These are phyloP conservation scores for Pyropia haitanensis DNA, from an alignment of 23 red algal genomes.

Conservation along the genomic window DNA sequence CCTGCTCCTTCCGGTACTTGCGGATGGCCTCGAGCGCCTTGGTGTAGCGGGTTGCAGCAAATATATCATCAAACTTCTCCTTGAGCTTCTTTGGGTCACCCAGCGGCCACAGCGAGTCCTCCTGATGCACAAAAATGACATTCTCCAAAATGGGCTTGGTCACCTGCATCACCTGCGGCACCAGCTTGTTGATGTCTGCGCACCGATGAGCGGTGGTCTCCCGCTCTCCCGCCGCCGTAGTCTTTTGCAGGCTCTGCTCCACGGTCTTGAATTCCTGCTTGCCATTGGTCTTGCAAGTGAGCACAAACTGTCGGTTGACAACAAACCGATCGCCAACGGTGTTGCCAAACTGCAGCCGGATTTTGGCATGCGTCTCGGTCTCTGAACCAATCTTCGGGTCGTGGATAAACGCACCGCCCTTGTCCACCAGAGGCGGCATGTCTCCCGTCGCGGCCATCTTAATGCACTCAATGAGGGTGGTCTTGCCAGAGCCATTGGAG, in stretches of 20 bases:
- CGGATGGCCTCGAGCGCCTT: slow-evolving; percentile 86
- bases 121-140: slow-evolving; percentile 99
- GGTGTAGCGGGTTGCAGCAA: slow-evolving; percentile 87
- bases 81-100: slow-evolving; percentile 78
- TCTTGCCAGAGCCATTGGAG: slow-evolving; percentile 94
- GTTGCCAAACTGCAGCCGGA: slow-evolving; percentile 92
- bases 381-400: slow-evolving; percentile 68
- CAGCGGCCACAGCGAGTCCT: slow-evolving; percentile 91
- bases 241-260: slow-evolving; percentile 53
- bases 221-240: slow-evolving; percentile 6
- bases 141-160: slow-evolving; percentile 78
- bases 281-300: slow-evolving; percentile 17
- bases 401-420: slow-evolving; percentile 93
- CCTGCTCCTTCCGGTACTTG: slow-evolving; percentile 67
- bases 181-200: slow-evolving; percentile 63
- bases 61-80: slow-evolving; percentile 89
- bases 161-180: slow-evolving; percentile 87
- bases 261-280: slow-evolving; percentile 82
- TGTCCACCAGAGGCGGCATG: slow-evolving; percentile 75
- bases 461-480: slow-evolving; percentile 91
- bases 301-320: slow-evolving; percentile 85
- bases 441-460: slow-evolving; percentile 97
- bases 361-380: slow-evolving; percentile 91
- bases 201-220: slow-evolving; percentile 33
- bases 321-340: slow-evolving; percentile 43